A percentile compares a stretch with the other conserved stretches of the same genome.
These are phyloP conservation scores for Guadua angustifolia DNA, from an alignment of 176 grass and related monocot genomes.

Conservation along the genomic window DNA sequence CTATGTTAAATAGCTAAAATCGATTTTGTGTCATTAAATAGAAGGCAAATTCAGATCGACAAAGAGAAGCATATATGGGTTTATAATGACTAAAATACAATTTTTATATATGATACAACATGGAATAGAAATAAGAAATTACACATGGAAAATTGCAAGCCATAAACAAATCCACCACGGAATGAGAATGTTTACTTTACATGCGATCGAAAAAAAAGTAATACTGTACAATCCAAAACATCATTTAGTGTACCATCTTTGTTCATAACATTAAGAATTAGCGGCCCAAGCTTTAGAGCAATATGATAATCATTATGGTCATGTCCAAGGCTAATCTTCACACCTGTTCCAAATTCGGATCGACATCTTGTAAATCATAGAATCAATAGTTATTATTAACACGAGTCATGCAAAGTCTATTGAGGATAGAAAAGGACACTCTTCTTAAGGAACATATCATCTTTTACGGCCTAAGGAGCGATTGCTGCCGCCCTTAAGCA, in stretches of 20 bases:
- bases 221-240: slow-evolving; percentile 83
- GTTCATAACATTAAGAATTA: slow-evolving; percentile 96
- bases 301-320: slow-evolving; percentile 99
- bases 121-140: slow-evolving; percentile 12
- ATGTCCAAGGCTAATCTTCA: slow-evolving; percentile 99
- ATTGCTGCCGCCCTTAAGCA: slow-evolving; percentile 12
- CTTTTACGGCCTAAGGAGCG: not conserved
- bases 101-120: not conserved
- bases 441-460: not conserved
- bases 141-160: not conserved
- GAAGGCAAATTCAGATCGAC: not conserved
- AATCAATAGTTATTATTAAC: slow-evolving; percentile 40
- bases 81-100: slow-evolving; percentile 23
- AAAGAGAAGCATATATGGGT: slow-evolving; percentile 25
- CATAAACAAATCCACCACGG: slow-evolving; percentile 22
- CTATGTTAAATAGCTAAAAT: slow-evolving; percentile 4
- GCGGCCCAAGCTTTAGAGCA: slow-evolving; percentile 94
- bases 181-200: slow-evolving; percentile 15
- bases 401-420: slow-evolving; percentile 13
- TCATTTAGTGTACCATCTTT: slow-evolving; percentile 99
- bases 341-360: slow-evolving; percentile 99
- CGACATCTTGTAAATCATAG: slow-evolving; percentile 77
- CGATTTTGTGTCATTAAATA: slow-evolving; percentile 13
- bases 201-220: slow-evolving; percentile 30
- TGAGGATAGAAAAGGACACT: not conserved